Conservation (phyloP, 2,329 filamentous ascomycete genomes). For the Helminthosporium solani region DNA sequence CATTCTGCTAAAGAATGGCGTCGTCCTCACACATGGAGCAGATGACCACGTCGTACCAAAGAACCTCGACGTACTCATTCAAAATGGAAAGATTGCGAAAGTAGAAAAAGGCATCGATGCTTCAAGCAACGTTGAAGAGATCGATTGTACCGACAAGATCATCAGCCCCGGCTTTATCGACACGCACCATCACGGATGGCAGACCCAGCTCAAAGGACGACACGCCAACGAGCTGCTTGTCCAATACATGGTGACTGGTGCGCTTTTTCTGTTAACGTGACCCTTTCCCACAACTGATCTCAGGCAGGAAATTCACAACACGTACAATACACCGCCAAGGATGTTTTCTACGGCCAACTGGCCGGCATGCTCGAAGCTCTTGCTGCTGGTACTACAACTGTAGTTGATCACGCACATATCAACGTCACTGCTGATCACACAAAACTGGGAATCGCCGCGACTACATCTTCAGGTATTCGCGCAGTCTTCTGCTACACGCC, state of each 20-base stretch:
- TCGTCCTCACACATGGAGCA: slow-evolving; percentile 39
- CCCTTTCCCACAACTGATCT: slow-evolving; percentile 33
- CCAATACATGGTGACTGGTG: slow-evolving; percentile 46
- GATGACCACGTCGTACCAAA: slow-evolving; percentile 35
- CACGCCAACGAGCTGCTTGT: slow-evolving; percentile 52
- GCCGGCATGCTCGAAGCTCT: slow-evolving; percentile 52
- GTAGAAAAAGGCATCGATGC: slow-evolving; percentile 32
- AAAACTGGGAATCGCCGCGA: slow-evolving; percentile 42
- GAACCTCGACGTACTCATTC: slow-evolving; percentile 35
- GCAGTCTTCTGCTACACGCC: slow-evolving; percentile 47
- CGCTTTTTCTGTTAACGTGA: slow-evolving; percentile 2
- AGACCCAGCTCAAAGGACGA: slow-evolving; percentile 57
- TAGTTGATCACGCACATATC: slow-evolving; percentile 56
- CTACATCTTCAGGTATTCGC: slow-evolving; percentile 49
- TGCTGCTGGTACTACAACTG: slow-evolving; percentile 56
- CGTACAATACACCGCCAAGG: slow-evolving; percentile 26
- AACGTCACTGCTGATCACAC: slow-evolving; percentile 39
- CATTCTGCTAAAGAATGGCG: slow-evolving; percentile 41
- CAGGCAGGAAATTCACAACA: slow-evolving; percentile 41
- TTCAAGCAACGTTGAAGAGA: slow-evolving; percentile 37
- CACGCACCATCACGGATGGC: slow-evolving; percentile 54
- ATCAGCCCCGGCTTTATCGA: slow-evolving; percentile 59
- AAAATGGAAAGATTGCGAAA: slow-evolving; percentile 37
- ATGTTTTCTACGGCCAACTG: slow-evolving; percentile 32
- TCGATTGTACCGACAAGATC: slow-evolving; percentile 56